A percentile compares a stretch with the other conserved stretches of the same genome.
These are phyloP conservation scores for Cryptococcus sp. DNA, from an alignment of 1,284 basidiomycete species.

Conservation along the genomic window DNA sequence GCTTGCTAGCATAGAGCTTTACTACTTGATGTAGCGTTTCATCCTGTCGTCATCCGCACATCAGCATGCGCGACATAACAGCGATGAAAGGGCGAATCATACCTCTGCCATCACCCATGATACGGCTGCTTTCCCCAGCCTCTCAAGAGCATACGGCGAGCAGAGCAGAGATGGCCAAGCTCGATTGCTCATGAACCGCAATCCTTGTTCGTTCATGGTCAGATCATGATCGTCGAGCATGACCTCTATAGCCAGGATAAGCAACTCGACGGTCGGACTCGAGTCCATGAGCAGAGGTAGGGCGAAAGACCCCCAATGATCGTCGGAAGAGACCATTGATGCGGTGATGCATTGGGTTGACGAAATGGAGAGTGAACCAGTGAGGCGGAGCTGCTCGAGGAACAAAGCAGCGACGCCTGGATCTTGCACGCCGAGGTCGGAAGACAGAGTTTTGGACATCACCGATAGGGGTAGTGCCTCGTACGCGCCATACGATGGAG, in stretches of 20 bases:
- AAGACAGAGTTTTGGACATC: constrained; percentile 64
- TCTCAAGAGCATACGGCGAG: constrained; percentile 62
- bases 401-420: constrained; percentile 61
- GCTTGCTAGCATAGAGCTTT: constrained; percentile 37
- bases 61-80: constrained; percentile 8
- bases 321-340: not conserved
- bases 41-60: constrained; percentile 33
- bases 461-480: constrained; percentile 64
- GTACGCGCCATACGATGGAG: constrained; percentile 58
- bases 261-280: constrained; percentile 68
- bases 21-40: constrained; percentile 38
- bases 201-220: constrained; percentile 69
- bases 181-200: constrained; percentile 64
- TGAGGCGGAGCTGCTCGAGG: constrained; percentile 62
- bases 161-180: constrained; percentile 72
- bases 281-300: constrained; percentile 70
- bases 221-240: constrained; percentile 69
- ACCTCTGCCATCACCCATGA: constrained; percentile 61
- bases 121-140: constrained; percentile 57
- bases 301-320: constrained; percentile 56
- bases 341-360: not conserved
- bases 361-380: constrained; percentile 56
- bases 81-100: too few species aligned
- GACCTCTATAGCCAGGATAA: constrained; percentile 70
- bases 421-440: constrained; percentile 62